Conservation (phyloP, 2,329 filamentous ascomycete species). For the Cucurbitaria berberidis region DNA sequence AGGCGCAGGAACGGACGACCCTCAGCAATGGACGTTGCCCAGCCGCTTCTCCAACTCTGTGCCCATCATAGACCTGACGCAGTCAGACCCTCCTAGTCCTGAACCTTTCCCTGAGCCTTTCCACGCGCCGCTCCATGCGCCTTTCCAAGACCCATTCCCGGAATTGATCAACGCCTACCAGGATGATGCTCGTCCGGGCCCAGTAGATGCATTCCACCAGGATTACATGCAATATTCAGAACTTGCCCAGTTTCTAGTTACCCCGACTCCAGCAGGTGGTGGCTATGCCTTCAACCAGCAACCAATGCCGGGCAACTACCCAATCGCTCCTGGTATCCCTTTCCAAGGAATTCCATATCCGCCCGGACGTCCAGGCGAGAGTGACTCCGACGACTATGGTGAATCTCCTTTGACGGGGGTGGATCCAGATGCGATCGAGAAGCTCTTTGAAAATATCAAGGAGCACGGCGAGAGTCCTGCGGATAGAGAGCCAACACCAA, state of each 20-base stretch:
- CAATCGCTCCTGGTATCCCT: neutral
- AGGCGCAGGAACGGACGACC: neutral
- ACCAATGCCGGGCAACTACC: neutral
- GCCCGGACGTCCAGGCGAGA: constrained; percentile 4
- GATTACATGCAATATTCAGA: constrained; percentile 35
- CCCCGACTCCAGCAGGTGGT: constrained; percentile 16
- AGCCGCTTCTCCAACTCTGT: constrained; percentile 3
- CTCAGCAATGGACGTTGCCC: constrained; percentile 7
- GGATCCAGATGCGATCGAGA: constrained; percentile 34
- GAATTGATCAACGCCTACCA: constrained; percentile 23
- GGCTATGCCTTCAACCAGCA: constrained; percentile 23
- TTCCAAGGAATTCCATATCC: constrained; percentile 11
- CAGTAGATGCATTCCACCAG: constrained; percentile 25
- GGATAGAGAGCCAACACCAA: constrained; percentile 71
- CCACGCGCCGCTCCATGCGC: neutral
- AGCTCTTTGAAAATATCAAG: constrained; percentile 42
- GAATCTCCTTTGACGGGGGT: constrained; percentile 15
- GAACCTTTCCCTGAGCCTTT: neutral
- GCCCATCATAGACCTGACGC: constrained; percentile 34
- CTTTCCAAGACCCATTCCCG: constrained; percentile 26
- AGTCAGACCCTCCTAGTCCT: constrained; percentile 26
- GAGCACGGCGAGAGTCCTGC: constrained; percentile 51
- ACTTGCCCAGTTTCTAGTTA: constrained; percentile 37
- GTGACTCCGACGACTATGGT: constrained; percentile 24
- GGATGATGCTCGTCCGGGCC: constrained; percentile 2